Base-by-base conservation (phyloP, 805 yeast genomes). In the Alloascoidea hylecoeti region DNA sequence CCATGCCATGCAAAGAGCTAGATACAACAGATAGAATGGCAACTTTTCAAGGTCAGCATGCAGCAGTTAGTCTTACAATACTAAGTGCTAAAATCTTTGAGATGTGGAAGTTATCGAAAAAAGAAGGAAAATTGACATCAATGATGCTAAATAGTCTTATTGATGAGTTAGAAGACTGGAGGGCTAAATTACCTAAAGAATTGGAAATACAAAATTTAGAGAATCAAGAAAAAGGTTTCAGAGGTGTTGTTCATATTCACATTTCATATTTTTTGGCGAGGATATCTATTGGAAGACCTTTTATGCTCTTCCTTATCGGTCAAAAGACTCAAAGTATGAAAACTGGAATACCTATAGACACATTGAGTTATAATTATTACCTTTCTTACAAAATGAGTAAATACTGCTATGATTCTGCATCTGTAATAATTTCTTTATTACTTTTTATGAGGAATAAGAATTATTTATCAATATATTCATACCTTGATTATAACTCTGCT, bases 401-500 rank as follows among this genome's bases (percentile, higher is more conserved):
- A n/a, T 23, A 23, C 30, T 23, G 30, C 30, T 23, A 23, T 23
- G 30, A 23, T 23, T 23, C 30, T 9, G 30, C 30, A n/a, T 23
- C 30, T 23, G 30, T 23, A 9, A 23, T 23, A 23, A n/a, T 23
- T 23, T 23, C 30, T 23, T n/a, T 23, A 23, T n/a, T 23, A n/a
- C n/a, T 23, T 9, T 23, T 9, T n/a, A 23, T 23, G 30, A 23
- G n/a, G n/a, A n/a, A 23, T 23, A 23, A 23, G n/a, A 23, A 23
- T 9, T 23, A 23, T 23, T n/a, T 23, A 9, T 23, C 30, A 23
- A 23, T 23, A 9, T 23, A 23, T 23, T 9, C 13, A 9, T 23
- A 23, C n/a, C 30, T 23, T 9, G 30, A 23, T 23, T 23, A 23
- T n/a, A 23, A 23, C n/a, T 9, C n/a, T 9, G 9, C 13, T 23